These are phyloP conservation scores for Udeniomyces megalosporus DNA, from an alignment of 768 basidiomycete species.

Conservation along the genomic window DNA sequence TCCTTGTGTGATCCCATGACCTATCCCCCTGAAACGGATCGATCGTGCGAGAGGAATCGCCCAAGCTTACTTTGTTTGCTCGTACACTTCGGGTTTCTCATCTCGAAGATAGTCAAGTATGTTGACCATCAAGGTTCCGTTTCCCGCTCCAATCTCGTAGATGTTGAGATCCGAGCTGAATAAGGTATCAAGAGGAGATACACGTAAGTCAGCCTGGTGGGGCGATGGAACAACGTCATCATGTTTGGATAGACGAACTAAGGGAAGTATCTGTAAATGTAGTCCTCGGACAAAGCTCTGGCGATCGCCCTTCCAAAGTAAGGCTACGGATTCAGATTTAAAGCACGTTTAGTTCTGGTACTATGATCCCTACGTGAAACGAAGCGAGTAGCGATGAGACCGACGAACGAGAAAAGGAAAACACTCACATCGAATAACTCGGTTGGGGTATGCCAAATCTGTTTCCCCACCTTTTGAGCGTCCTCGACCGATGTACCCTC, in stretches of 20 bases:
- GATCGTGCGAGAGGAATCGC: background rate
- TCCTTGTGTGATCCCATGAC: background rate
- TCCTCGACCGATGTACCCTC: conserved; percentile 41
- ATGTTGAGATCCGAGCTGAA: conserved; percentile 84
- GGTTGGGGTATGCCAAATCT: conserved; percentile 97
- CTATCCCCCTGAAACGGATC: too few species aligned
- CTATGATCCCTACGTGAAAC: background rate
- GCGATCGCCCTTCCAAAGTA: conserved; percentile 86
- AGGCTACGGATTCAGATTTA: conserved; percentile 41
- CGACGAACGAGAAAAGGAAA: background rate
- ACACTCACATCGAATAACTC: conserved; percentile 79
- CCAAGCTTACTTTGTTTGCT: conserved; percentile 43
- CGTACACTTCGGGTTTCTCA: conserved; percentile 73
- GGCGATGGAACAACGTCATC: too few species aligned
- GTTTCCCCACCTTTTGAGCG: conserved; percentile 36
- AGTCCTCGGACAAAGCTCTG: conserved; percentile 73
- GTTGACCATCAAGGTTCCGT: conserved; percentile 82
- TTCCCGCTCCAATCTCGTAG: conserved; percentile 96
- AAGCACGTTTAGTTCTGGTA: background rate
- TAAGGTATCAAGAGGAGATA: too few species aligned
- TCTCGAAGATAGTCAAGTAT: conserved; percentile 64
- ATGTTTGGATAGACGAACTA: too few species aligned
- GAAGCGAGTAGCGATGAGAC: too few species aligned
- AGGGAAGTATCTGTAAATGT: conserved; percentile 86
- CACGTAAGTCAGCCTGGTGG: too few species aligned